phyloP scores from a whole-genome alignment of 352 stramenopile genomes.

The Phytophthora capsici region DNA sequence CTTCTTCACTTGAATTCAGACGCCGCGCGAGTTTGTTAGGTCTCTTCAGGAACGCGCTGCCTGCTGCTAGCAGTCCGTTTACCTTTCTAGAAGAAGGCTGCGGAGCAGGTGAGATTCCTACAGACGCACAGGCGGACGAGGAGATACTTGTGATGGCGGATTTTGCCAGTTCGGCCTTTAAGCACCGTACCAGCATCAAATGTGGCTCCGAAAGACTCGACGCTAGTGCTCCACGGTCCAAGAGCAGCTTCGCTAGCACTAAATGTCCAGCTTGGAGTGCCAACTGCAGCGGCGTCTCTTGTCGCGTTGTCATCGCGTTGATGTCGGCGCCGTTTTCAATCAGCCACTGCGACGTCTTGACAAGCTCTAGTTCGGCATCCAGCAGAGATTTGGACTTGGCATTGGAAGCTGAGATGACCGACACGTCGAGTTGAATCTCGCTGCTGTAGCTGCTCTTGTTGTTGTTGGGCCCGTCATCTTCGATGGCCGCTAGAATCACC shows the following conservation, averaged over 20 bases:
- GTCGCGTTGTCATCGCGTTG: conserved; percentile 53
- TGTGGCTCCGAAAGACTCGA: conserved; percentile 49
- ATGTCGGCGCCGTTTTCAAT: conserved; percentile 76
- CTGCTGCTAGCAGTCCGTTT: conserved; percentile 18
- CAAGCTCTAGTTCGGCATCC: conserved; percentile 56
- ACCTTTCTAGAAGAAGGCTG: conserved; percentile 10
- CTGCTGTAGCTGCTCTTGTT: conserved; percentile 30
- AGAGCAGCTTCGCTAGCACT: conserved; percentile 57
- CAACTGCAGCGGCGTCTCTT: conserved; percentile 67
- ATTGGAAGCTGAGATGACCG: conserved; percentile 14
- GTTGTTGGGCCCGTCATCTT: conserved; percentile 27
- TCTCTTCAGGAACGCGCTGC: conserved; percentile 29
- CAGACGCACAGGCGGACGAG: conserved; percentile 29
- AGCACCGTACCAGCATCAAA: conserved; percentile 49
- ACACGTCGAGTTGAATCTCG: conserved; percentile 27
- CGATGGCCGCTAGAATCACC: conserved; percentile 28
- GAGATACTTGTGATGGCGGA: conserved; percentile 68
- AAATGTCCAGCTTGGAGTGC: conserved; percentile 58
- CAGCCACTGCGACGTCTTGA: conserved; percentile 76
- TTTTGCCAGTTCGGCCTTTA: conserved; percentile 65
- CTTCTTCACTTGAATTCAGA: conserved; percentile 32
- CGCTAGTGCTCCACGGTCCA: conserved; percentile 60
- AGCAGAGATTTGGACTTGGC: conserved; percentile 44
- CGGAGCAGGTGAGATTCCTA: conserved; percentile 7
- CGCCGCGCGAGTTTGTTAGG: conserved; percentile 26